These are phyloP conservation scores for Aschersonia sp. DNA, from an alignment of 2,329 filamentous ascomycete species.

Conservation along the genomic window DNA sequence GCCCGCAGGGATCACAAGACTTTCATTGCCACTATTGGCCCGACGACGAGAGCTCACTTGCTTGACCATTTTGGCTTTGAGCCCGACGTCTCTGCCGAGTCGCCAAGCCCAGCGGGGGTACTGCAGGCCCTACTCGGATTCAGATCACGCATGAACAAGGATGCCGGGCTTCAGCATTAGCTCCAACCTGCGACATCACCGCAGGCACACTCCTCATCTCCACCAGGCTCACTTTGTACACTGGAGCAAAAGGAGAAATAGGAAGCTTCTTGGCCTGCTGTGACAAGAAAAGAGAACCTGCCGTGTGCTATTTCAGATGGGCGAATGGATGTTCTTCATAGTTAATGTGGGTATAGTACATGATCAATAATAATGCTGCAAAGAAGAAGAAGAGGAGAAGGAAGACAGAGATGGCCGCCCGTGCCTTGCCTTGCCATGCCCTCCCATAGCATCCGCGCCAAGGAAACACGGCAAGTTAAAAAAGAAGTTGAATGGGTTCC, in stretches of 20 bases:
- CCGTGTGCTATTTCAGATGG: too few relatives aligned
- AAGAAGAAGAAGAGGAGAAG: neutral
- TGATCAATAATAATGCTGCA: constrained; percentile 2
- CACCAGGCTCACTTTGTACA: too few relatives aligned
- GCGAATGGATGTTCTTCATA: neutral
- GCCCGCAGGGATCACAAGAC: constrained; percentile 26
- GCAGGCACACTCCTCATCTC: too few relatives aligned
- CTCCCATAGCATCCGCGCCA: too few relatives aligned
- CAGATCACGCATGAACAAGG: neutral
- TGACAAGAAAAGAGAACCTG: too few relatives aligned
- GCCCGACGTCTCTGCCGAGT: constrained; percentile 67
- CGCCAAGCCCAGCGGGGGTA: constrained; percentile 70
- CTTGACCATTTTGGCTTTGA: constrained; percentile 46
- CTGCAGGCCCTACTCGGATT: constrained; percentile 43
- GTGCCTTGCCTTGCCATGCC: too few relatives aligned
- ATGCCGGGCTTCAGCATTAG: neutral
- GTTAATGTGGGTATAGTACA: neutral
- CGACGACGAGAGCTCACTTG: constrained; percentile 73
- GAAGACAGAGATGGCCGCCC: too few relatives aligned
- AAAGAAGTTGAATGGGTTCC: too few relatives aligned
- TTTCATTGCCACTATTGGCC: constrained; percentile 77
- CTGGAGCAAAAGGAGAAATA: too few relatives aligned
- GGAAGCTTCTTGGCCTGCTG: too few relatives aligned
- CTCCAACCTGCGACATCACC: neutral
- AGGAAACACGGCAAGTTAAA: too few relatives aligned